A percentile compares a stretch with the other conserved stretches of the same genome.
Evolutionary conservation across 345 rosid species (phyloP).

Genomic region (Diplotaxis tenuifolia): DNA sequence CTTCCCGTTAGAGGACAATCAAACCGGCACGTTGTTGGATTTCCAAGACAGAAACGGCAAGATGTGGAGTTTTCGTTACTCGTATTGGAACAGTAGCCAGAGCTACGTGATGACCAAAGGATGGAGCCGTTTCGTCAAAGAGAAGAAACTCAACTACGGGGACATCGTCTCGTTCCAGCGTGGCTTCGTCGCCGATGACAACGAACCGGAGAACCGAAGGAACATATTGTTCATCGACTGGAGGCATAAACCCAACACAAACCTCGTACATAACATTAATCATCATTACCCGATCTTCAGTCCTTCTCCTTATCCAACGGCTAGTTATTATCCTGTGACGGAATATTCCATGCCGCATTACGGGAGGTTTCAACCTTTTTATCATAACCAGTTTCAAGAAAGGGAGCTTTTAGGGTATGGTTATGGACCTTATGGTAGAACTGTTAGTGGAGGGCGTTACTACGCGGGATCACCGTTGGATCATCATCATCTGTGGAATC

Average conservation of each 20-base stretch:
- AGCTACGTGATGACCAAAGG: conserved; percentile 98
- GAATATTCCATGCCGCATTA: conserved; percentile 19
- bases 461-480: conserved; percentile 47
- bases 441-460: conserved; percentile 27
- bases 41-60: conserved; percentile 77
- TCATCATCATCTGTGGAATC: conserved; percentile 26
- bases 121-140: conserved; percentile 96
- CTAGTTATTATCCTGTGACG: conserved; percentile 23
- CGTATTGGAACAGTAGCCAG: conserved; percentile 94
- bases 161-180: conserved; percentile 86
- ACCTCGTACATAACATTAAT: conserved; percentile 25
- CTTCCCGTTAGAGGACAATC: conserved; percentile 52
- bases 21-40: conserved; percentile 70
- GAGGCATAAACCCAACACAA: conserved; percentile 54
- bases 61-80: conserved; percentile 82
- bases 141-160: conserved; percentile 74
- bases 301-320: conserved; percentile 24
- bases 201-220: conserved; percentile 45
- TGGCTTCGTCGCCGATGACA: conserved; percentile 49
- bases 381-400: conserved; percentile 16
- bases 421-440: conserved; percentile 6
- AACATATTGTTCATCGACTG: conserved; percentile 65
- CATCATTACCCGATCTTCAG: conserved; percentile 8
- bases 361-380: conserved; percentile 22
- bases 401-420: conserved; percentile 36